Conservation (phyloP, 768 basidiomycete species). For the Suillus occidentalis region DNA sequence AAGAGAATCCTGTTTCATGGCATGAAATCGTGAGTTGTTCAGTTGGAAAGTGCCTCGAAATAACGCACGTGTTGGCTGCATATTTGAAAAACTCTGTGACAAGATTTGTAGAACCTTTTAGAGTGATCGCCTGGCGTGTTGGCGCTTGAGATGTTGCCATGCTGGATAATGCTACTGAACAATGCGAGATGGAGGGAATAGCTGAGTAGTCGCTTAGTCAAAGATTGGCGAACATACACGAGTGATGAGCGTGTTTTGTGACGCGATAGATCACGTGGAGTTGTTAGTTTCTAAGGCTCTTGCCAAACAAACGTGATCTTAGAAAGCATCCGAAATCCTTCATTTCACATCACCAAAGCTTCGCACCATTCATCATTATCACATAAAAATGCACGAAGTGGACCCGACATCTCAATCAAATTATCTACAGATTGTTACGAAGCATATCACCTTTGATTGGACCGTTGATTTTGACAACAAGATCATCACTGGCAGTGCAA, state of each 20-base stretch:
- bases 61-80: conserved; percentile 89
- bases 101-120: conserved; percentile 91
- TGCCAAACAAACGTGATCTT: conserved; percentile 13
- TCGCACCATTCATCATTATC: neutral
- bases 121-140: conserved; percentile 77
- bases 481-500: conserved; percentile 48
- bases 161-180: neutral
- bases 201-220: neutral
- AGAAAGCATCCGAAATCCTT: neutral
- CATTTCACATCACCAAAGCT: neutral
- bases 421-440: conserved; percentile 47
- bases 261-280: conserved; percentile 18
- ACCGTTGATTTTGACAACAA: conserved; percentile 51
- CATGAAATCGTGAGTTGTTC: neutral
- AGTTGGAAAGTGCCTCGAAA: conserved; percentile 14
- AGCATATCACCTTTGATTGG: conserved; percentile 57
- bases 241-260: conserved; percentile 6
- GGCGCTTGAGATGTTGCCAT: conserved; percentile 49
- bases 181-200: neutral
- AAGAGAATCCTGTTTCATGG: conserved; percentile 73
- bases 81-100: conserved; percentile 99
- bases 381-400: conserved; percentile 9
- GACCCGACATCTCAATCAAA: conserved; percentile 60
- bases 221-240: neutral
- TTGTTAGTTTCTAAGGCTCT: conserved; percentile 15